Percentiles rank a stretch among this genome's conserved stretches.
phyloP scores from a whole-genome alignment of 2,329 filamentous ascomycete genomes.

The Venturia asperata region DNA sequence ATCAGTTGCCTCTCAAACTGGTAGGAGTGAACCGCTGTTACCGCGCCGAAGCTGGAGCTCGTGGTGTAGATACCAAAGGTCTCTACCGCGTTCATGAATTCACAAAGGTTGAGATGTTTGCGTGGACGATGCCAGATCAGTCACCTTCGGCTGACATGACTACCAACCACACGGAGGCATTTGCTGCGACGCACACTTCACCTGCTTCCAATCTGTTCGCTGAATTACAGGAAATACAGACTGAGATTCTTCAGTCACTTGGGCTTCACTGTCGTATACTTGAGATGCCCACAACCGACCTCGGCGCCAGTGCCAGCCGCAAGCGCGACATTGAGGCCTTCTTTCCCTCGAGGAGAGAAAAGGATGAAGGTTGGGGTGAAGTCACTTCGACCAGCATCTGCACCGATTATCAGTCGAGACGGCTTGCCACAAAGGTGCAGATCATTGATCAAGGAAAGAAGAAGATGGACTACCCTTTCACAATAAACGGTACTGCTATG shows the following conservation, averaged over 20 bases:
- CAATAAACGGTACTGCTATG: conserved; percentile 87
- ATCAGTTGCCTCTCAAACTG: conserved; percentile 65
- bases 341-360: conserved; percentile 64
- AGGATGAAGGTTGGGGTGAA: conserved; percentile 74
- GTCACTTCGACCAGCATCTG: conserved; percentile 86
- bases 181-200: conserved; percentile 28
- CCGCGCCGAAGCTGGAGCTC: conserved; percentile 85
- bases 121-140: conserved; percentile 64
- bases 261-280: conserved; percentile 80
- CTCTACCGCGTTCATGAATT: conserved; percentile 97
- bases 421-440: conserved; percentile 69
- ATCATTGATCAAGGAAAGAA: conserved; percentile 40
- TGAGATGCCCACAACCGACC: conserved; percentile 83
- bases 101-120: conserved; percentile 96
- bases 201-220: conserved; percentile 59
- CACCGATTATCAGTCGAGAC: conserved; percentile 85
- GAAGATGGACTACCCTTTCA: conserved; percentile 67
- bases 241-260: conserved; percentile 68
- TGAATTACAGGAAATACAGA: conserved; percentile 82
- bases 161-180: conserved; percentile 17
- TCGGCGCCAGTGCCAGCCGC: conserved; percentile 77
- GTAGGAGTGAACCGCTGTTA: conserved; percentile 90
- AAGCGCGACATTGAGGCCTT: conserved; percentile 93
- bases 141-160: neutral
- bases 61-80: conserved; percentile 86